Base-by-base conservation (phyloP, 106 monocot species). In the Dendrobium officinale region DNA sequence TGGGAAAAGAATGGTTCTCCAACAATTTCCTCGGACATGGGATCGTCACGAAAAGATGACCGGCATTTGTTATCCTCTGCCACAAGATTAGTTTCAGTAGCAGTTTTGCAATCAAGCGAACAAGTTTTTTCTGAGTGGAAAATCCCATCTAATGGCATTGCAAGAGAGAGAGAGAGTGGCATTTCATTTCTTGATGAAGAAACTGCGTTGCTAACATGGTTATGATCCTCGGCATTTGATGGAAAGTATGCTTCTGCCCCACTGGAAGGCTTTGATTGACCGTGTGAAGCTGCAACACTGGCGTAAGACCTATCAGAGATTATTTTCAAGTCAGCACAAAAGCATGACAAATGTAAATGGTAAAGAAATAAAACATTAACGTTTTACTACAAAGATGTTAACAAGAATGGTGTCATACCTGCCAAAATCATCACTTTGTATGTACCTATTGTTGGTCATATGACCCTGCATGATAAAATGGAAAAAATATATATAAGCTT, bases 251-350 rank as follows among this genome's bases (percentile, higher is more conserved):
- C 19, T 49, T 75, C 47, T 20, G 18, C 44, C 24, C 31, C 9
- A 31, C 37, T 27, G 43, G 59, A 45, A 54, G 67, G 77, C 44
- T 54, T 78, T 1, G 56, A 6, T 48, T 61, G 73, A 51, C 37
- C 74, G 17, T 72, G 48, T 0, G 55, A 64, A 73, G 33, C 73
- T 42, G 81, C 78, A 54, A 59, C 47, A 42, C 59, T 79, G 18
- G 67, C 42, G 56, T 67, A 79, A 47, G 75, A 75, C 67, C 44
- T 82, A 19, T 45, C 75, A 75, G 22, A 67, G 27, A 75, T 13
- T 19, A 18, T 26, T 56, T 58, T 75, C n/a, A 24, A 61, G 40
- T 44, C 67, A 82, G 66, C 48, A 66, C 42, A 18, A 48, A 72
- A 81, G 45, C 9, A 81, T 15, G 24, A 45, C 49, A 76, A 48